Evolutionary conservation across 768 basidiomycete species (phyloP), one percentile per base, ranked within the genome.

Genomic region (Russula abietina): DNA sequence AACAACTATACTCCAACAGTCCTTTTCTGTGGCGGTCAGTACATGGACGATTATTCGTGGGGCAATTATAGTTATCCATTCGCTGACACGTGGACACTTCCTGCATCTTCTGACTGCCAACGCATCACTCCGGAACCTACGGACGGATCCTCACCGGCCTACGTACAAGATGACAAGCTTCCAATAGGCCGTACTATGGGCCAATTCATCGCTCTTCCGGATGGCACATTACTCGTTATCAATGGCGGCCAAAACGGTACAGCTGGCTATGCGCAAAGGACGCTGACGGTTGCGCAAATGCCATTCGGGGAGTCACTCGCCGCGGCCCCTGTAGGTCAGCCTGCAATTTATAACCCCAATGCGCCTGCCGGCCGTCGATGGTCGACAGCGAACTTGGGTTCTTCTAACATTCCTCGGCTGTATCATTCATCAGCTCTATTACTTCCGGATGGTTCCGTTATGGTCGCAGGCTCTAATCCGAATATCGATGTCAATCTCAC

Each of bases 361-460:
- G 83, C 84, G 1, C 80, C 91, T 4, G 69, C 76, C 14, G 95
- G 95, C 7, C 76, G 76, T 41, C 84, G 88, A 19, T 93, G 87
- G 89, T 87, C 88, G 41, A 85, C 79, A 43, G 77, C 79, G 0
- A 87, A 88, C 22, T 73, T 94, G 9, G 70, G 71, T 6, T 78
- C 82, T 0, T 85, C 88, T 0, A 78, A 67, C 16, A 87, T 94
- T 62, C 79, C 93, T 50, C 81, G 94, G 58, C 74, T 98, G 70
- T 98, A 98, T 75, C 96, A 98, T 75, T 96, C 93, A 0, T 83
- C 84, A 0, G 94, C 93, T 10, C 81, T 95, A n/a, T 82, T 98
- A 28, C 83, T 98, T 17, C 88, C 93, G 10, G 93, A 90, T 63
- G 91, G 83, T 1, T 90, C 89, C 2, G 86, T 98, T 41, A 73